Evolutionary conservation across 192 early-diverging fungal genomes (phyloP), one percentile per base, ranked within the genome.

Genomic region (Ambispora gerdemannii): DNA sequence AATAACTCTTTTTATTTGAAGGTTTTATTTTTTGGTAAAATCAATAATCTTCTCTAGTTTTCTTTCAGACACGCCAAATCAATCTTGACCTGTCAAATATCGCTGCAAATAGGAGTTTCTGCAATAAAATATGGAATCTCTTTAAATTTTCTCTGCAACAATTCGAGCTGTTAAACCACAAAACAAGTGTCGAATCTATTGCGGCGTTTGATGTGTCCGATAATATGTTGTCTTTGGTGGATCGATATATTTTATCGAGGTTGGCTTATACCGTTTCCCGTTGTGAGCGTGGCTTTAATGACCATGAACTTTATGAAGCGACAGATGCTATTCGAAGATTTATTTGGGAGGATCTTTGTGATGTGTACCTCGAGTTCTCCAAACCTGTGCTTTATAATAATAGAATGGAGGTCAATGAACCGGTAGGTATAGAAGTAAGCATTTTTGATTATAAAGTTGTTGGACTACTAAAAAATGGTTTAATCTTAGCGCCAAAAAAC

Each of bases 101-200:
- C 43, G 84, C 90, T 34, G 86, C 93, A 4, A 90, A 92, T 58
- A 83, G 85, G 51, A 90, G 96, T 75, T 97, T 96, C 74, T 94
- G 94, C 77, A 98, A 98, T 81, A 98, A 98, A 78, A 78, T 97
- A 7, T 97, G 94, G 95, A 97, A 98, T 66, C 83, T 94, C 2
- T 89, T 91, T 50, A 86, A 82, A 32, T 91, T 93, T 64, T 88
- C 84, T n/a, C 64, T 82, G 6, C 79, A 82, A 59, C 85, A 85
- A 70, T 81, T 93, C 7, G 84, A 84, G 15, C 78, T 80, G 3
- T 71, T 78, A 33, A 80, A 78, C 7, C 76, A 84, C 27, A 75
- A 74, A 3, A 53, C 62, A 15, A 74, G 70, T 8, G 7, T 51
- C 7, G 64, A 71, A 3, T 10, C 67, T 15, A 35, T 72, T 0